Percentiles rank a stretch among this genome's conserved stretches.
phyloP scores from a whole-genome alignment of 768 basidiomycete genomes.

The Kwoniella newhampshirensis region DNA sequence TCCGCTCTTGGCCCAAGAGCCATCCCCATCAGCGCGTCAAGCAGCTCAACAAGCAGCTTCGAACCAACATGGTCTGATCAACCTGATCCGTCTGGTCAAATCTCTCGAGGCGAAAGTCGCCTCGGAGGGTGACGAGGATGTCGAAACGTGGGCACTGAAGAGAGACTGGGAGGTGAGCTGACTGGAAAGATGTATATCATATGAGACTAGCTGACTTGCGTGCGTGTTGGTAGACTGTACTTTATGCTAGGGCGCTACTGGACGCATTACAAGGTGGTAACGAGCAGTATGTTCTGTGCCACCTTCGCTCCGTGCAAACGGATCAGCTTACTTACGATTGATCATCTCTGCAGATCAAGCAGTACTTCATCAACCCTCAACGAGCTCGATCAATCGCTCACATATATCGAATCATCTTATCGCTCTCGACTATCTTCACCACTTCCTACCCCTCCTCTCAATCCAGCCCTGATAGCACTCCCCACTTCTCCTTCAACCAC shows the following conservation, averaged over 20 bases:
- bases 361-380: slow-evolving; percentile 2
- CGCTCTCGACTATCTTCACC: slow-evolving; percentile 8
- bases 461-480: slow-evolving; percentile 17
- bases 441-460: slow-evolving; percentile 10
- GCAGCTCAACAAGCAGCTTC: slow-evolving; percentile 32
- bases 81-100: slow-evolving; percentile 38
- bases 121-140: slow-evolving; percentile 22
- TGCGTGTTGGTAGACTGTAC: slow-evolving; percentile 16
- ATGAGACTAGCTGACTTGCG: slow-evolving; percentile 4
- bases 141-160: slow-evolving; percentile 8
- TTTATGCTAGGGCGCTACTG: slow-evolving; percentile 32
- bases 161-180: slow-evolving; percentile 41
- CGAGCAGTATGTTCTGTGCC: slow-evolving; percentile 22
- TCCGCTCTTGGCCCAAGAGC: background rate
- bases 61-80: slow-evolving; percentile 43
- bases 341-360: slow-evolving; percentile 8
- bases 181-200: background rate
- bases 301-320: background rate
- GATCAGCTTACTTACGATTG: background rate
- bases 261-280: slow-evolving; percentile 23
- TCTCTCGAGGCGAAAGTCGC: slow-evolving; percentile 27
- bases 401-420: slow-evolving; percentile 4
- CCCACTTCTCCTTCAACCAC: slow-evolving; percentile 13
- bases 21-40: slow-evolving; percentile 16
- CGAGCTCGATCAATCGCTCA: slow-evolving; percentile 1